Base-by-base conservation (phyloP, 176 grass and related monocot genomes). In the Urochloa ruziziensis region DNA sequence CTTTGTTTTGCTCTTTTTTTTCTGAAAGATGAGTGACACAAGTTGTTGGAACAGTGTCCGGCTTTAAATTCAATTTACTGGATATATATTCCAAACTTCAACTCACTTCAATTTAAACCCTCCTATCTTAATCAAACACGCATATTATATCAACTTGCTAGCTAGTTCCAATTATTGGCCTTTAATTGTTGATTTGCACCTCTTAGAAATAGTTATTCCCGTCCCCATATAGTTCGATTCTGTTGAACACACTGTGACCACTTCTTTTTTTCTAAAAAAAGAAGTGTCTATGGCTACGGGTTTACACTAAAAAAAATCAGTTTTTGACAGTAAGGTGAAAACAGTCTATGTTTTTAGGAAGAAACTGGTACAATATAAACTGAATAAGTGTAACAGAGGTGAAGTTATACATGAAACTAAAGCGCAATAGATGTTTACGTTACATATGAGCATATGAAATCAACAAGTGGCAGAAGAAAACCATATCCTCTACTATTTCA, bases 1-100 rank as follows among this genome's bases (percentile, higher is more conserved):
- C 25, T 67, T 87, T 83, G 81, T 34, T 88, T 73, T 81, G 82
- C 27, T 91, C 60, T 34, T 81, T 88, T 64, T 88, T 88, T 84
- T 65, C 53, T 77, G 70, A 81, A 81, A 79, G 80, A 70, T 91
- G 68, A 77, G 77, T 54, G 76, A 80, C 85, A 83, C 75, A 62
- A 70, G 81, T 88, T 80, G 89, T 86, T 86, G 83, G 79, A 85
- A 82, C 35, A 90, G 59, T 73, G 39, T 35, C 46, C 5, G 16
- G 1, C 66, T 78, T 83, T 90, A 70, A 78, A 73, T 79, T 73
- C 86, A 62, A 67, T 86, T 86, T 59, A 32, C 32, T 86, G 57
- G 79, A 90, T 77, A 86, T 51, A 90, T 64, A 86, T 78, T 84
- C 67, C 78, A 80, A 73, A 48, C 39, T 59, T 60, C 15, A 47